Conservation (phyloP, 2,329 filamentous ascomycete genomes). For the Fusarium miscanthi region DNA sequence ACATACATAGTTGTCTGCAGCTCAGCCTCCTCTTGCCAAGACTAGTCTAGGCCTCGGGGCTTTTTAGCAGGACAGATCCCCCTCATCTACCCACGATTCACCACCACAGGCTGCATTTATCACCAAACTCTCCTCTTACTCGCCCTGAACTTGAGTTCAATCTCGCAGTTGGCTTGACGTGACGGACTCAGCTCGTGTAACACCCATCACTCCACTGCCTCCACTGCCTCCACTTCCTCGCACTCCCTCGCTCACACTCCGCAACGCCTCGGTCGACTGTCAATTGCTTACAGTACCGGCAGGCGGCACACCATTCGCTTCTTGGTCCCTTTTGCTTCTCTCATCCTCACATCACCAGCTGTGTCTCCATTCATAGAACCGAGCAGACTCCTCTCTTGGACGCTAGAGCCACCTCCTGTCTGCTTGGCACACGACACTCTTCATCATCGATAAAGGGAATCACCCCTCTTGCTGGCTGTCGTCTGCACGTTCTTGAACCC, state of each 20-base stretch:
- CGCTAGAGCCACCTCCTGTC: slow-evolving; percentile 39
- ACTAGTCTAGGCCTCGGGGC: slow-evolving; percentile 28
- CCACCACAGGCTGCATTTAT: slow-evolving; percentile 25
- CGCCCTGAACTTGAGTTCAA: slow-evolving; percentile 4
- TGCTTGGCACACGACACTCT: slow-evolving; percentile 42
- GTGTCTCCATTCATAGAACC: slow-evolving; percentile 17
- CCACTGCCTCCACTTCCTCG: slow-evolving; percentile 37
- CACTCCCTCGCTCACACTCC: slow-evolving; percentile 25
- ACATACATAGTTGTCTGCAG: slow-evolving; percentile 13
- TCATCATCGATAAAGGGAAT: slow-evolving; percentile 47
- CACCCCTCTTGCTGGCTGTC: slow-evolving; percentile 37
- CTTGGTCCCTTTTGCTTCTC: slow-evolving; percentile 22
- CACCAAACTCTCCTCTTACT: slow-evolving; percentile 31
- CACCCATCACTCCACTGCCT: slow-evolving; percentile 27
- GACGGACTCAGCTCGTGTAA: slow-evolving; percentile 39
- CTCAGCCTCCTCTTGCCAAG: slow-evolving; percentile 36
- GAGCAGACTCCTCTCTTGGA: slow-evolving; percentile 27
- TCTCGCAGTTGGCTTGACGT: slow-evolving; percentile 14
- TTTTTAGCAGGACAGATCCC: slow-evolving; percentile 31
- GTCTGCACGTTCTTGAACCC: slow-evolving; percentile 33
- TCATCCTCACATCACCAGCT: slow-evolving; percentile 31
- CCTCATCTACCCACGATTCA: slow-evolving; percentile 9
- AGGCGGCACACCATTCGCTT: slow-evolving; percentile 20
- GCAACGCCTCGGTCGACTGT: slow-evolving; percentile 30
- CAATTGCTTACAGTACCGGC: slow-evolving; percentile 10